Conservation (phyloP, 148 eudicot genomes). For the Rhododendron simsii region DNA sequence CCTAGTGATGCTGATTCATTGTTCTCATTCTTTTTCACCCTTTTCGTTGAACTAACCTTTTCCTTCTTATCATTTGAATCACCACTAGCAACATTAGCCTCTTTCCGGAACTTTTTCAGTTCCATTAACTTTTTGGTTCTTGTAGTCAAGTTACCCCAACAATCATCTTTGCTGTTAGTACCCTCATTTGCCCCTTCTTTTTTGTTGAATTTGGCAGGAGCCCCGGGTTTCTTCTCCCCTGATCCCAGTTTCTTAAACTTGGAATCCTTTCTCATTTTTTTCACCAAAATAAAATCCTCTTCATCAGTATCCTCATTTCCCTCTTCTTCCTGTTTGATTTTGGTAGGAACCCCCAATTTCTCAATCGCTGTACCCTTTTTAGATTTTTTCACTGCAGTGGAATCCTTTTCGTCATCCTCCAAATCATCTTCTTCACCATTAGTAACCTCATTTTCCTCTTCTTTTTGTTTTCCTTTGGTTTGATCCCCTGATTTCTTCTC, state of each 20-base stretch:
- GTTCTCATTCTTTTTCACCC: background rate
- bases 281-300: background rate
- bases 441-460: no score
- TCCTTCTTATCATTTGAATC: background rate
- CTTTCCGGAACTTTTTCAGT: background rate
- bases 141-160: background rate
- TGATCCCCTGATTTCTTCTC: no score
- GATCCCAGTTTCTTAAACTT: background rate
- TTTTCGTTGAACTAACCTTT: conserved; percentile 2
- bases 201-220: no score
- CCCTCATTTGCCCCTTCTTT: background rate
- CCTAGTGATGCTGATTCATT: background rate
- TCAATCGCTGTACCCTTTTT: background rate
- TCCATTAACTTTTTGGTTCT: background rate
- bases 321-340: background rate
- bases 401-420: background rate
- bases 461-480: no score
- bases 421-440: no score
- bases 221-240: background rate
- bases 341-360: background rate
- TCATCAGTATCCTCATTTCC: background rate
- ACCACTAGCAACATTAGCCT: background rate
- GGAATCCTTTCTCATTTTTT: background rate
- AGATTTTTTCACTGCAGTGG: background rate
- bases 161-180: background rate